phyloP scores from a whole-genome alignment of 768 basidiomycete species.

The Naganishia vaughanmartiniae region DNA sequence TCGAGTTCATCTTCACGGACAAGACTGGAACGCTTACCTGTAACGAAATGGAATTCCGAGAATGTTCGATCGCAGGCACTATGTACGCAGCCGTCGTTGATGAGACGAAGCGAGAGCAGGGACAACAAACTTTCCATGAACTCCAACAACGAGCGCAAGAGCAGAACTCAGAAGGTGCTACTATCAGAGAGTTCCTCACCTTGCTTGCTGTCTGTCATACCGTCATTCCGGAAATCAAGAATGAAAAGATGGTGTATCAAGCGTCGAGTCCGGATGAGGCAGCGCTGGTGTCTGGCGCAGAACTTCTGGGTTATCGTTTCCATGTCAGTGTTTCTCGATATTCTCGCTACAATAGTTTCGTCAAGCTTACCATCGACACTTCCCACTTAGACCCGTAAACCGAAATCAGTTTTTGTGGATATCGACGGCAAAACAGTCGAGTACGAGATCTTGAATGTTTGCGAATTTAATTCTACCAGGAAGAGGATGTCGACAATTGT shows the following conservation, averaged over 20 bases:
- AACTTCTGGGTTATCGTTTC: conserved; percentile 86
- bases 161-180: conserved; percentile 53
- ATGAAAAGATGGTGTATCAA: conserved; percentile 86
- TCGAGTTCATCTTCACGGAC: conserved; percentile 56
- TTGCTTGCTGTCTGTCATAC: conserved; percentile 95
- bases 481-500: conserved; percentile 98
- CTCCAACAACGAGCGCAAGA: conserved; percentile 55
- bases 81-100: conserved; percentile 90
- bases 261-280: conserved; percentile 98
- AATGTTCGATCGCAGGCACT: conserved; percentile 81
- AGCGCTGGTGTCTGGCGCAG: conserved; percentile 89
- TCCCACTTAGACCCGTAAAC: conserved; percentile 74
- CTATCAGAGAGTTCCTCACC: conserved; percentile 57
- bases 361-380: background rate
- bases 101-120: conserved; percentile 72
- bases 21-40: conserved; percentile 76
- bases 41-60: conserved; percentile 97
- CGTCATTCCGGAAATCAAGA: conserved; percentile 87
- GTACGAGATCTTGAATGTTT: conserved; percentile 89
- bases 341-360: background rate
- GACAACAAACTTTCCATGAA: conserved; percentile 78
- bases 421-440: conserved; percentile 70
- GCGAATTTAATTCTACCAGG: conserved; percentile 97
- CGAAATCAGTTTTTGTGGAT: conserved; percentile 88
- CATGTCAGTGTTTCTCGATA: conserved; percentile 62